phyloP scores from a whole-genome alignment of 2,329 filamentous ascomycete genomes.

The Beauveria sp. region DNA sequence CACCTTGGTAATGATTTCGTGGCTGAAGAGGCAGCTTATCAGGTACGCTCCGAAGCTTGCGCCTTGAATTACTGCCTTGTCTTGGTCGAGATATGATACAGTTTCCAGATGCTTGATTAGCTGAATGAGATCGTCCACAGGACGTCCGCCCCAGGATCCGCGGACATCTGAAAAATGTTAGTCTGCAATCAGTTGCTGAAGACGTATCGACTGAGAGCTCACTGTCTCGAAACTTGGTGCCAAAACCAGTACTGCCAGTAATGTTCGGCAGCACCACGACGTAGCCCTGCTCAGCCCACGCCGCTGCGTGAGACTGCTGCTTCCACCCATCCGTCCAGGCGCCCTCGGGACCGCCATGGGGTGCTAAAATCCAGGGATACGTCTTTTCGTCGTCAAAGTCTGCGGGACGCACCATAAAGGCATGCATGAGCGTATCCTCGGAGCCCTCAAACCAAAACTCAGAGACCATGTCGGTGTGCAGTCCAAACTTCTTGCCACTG shows the following conservation, averaged over 20 bases:
- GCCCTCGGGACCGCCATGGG: conserved; percentile 34
- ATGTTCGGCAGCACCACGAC: conserved; percentile 53
- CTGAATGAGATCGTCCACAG: conserved; percentile 48
- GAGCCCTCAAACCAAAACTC: conserved; percentile 35
- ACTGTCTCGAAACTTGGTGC: conserved; percentile 30
- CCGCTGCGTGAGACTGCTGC: conserved; percentile 42
- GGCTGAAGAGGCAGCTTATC: conserved; percentile 51
- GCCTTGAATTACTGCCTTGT: conserved; percentile 44
- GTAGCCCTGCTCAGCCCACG: conserved; percentile 55
- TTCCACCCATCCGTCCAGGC: conserved; percentile 48
- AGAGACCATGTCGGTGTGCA: conserved; percentile 29
- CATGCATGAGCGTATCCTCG: conserved; percentile 28
- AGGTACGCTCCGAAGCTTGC: conserved; percentile 53
- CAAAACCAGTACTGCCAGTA: conserved; percentile 50
- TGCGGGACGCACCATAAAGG: conserved; percentile 32
- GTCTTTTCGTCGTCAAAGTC: conserved; percentile 28
- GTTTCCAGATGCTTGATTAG: conserved; percentile 44
- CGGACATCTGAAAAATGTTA: conserved; percentile 36
- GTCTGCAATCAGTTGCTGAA: conserved; percentile 13
- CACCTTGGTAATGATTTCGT: conserved; percentile 39
- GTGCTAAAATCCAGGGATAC: conserved; percentile 30
- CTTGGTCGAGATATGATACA: conserved; percentile 46
- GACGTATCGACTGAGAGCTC: conserved; percentile 9
- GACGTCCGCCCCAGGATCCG: conserved; percentile 44
- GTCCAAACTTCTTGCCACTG: conserved; percentile 24